These are phyloP conservation scores for Phoma sp. DNA, from an alignment of 2,329 filamentous ascomycete genomes.

Conservation along the genomic window DNA sequence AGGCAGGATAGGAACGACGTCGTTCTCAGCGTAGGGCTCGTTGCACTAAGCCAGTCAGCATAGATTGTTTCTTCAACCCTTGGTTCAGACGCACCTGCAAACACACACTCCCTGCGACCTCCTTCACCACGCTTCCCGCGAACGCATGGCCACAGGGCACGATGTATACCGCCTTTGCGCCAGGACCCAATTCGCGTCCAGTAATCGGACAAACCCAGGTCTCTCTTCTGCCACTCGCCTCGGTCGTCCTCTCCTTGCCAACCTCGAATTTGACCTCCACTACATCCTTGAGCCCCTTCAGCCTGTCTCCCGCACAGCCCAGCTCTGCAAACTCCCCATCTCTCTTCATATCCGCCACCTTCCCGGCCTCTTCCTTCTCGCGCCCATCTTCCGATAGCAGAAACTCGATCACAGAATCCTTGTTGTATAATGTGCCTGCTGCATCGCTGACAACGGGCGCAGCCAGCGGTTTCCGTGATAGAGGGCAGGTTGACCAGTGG, in stretches of 20 bases:
- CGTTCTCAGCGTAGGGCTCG: slow-evolving; percentile 71
- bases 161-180: slow-evolving; percentile 81
- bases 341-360: slow-evolving; percentile 50
- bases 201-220: slow-evolving; percentile 86
- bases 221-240: slow-evolving; percentile 56
- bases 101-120: slow-evolving; percentile 71
- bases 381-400: slow-evolving; percentile 64
- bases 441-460: slow-evolving; percentile 83
- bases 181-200: slow-evolving; percentile 80
- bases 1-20: slow-evolving; percentile 84
- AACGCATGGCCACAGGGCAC: slow-evolving; percentile 97
- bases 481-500: slow-evolving; percentile 83
- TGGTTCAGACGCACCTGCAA: slow-evolving; percentile 53
- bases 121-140: slow-evolving; percentile 81
- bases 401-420: slow-evolving; percentile 81
- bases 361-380: slow-evolving; percentile 63
- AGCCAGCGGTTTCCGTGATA: slow-evolving; percentile 78
- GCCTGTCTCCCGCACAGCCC: slow-evolving; percentile 61
- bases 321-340: slow-evolving; percentile 62
- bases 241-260: slow-evolving; percentile 44
- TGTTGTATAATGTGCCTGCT: slow-evolving; percentile 88
- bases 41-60: slow-evolving; percentile 66
- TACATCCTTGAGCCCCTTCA: slow-evolving; percentile 84
- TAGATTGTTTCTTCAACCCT: neutral
- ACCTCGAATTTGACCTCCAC: slow-evolving; percentile 81